A percentile compares a stretch with the other conserved stretches of the same genome.
Conservation (phyloP, 805 yeast species). For the Saccharomycopsis fermentans region DNA sequence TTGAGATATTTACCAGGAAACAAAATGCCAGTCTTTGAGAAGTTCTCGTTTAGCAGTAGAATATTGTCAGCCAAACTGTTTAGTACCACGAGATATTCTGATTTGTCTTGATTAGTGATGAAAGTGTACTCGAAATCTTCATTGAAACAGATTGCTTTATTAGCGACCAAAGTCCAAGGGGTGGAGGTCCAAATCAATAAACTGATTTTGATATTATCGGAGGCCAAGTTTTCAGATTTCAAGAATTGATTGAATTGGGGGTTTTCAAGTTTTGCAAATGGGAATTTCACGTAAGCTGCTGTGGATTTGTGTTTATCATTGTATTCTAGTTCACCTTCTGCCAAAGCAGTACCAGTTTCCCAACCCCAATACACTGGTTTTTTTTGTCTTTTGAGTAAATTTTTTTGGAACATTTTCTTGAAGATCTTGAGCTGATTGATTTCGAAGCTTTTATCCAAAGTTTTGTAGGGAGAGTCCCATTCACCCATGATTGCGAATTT, state of each 20-base stretch:
- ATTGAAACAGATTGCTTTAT: slow-evolving; percentile 71
- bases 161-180: slow-evolving; percentile 93
- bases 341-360: slow-evolving; percentile 86
- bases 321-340: slow-evolving; percentile 93
- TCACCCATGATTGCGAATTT: slow-evolving; percentile 77
- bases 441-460: slow-evolving; percentile 65
- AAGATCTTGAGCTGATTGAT: slow-evolving; percentile 65
- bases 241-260: not conserved
- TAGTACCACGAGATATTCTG: slow-evolving; percentile 49
- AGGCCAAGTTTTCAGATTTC: not conserved
- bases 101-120: slow-evolving; percentile 23
- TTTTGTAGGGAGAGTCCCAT: slow-evolving; percentile 62
- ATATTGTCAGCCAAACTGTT: slow-evolving; percentile 35
- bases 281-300: slow-evolving; percentile 63
- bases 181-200: slow-evolving; percentile 93
- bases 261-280: slow-evolving; percentile 23
- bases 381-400: slow-evolving; percentile 69
- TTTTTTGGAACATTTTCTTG: slow-evolving; percentile 48
- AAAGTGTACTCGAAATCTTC: slow-evolving; percentile 48
- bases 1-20: slow-evolving; percentile 36
- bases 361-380: slow-evolving; percentile 98
- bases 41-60: slow-evolving; percentile 15
- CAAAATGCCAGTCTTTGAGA: slow-evolving; percentile 19
- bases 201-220: slow-evolving; percentile 16
- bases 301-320: slow-evolving; percentile 57